Evolutionary conservation across 148 eudicot species (phyloP).

Genomic region (Suaeda aralocaspica): DNA sequence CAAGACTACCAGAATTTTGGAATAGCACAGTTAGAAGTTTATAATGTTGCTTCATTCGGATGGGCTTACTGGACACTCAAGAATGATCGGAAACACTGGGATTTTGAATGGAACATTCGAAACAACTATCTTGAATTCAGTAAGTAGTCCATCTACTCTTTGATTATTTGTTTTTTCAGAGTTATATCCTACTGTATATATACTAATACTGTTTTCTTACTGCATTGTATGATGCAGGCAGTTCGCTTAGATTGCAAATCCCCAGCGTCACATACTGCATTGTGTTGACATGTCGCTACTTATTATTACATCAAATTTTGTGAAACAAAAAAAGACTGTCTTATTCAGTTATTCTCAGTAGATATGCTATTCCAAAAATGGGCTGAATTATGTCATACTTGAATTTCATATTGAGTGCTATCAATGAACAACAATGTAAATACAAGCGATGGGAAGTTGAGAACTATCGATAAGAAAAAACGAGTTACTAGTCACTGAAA

Average conservation of each 20-base stretch:
- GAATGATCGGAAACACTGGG: conserved; percentile 69
- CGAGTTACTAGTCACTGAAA: too few relatives aligned
- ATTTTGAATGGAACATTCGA: conserved; percentile 71
- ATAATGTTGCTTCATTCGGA: conserved; percentile 72
- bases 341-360: neutral
- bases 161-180: neutral
- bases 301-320: conserved; percentile 17
- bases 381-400: too few relatives aligned
- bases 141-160: conserved; percentile 13
- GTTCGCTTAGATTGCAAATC: conserved; percentile 17
- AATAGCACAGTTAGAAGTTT: conserved; percentile 62
- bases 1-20: conserved; percentile 62
- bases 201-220: neutral
- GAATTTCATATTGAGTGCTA: neutral
- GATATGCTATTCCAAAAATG: neutral
- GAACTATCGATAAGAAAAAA: too few relatives aligned
- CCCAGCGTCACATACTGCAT: conserved; percentile 13
- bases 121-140: conserved; percentile 60
- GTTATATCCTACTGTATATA: neutral
- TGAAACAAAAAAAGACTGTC: conserved; percentile 10
- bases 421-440: too few relatives aligned
- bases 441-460: too few relatives aligned
- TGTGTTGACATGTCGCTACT: conserved; percentile 33
- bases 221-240: conserved; percentile 17
- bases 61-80: conserved; percentile 91